Evolutionary conservation across 306 rosid species (phyloP).

Genomic region (Castanea sativa): DNA sequence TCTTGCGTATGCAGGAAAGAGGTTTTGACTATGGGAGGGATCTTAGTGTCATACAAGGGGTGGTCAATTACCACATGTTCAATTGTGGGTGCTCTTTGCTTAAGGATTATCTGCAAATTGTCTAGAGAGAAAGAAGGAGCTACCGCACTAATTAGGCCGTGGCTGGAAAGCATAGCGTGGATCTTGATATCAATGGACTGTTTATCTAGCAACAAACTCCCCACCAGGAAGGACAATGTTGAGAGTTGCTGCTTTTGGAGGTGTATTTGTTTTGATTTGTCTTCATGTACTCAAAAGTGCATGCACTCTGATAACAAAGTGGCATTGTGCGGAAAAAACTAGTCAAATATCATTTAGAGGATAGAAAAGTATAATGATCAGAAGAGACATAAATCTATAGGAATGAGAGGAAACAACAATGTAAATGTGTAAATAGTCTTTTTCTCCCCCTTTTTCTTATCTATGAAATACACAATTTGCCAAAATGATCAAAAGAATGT

Average conservation of each 20-base stretch:
- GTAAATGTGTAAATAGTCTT: not conserved
- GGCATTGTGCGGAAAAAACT: constrained; percentile 13
- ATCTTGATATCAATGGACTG: constrained; percentile 48
- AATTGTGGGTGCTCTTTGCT: constrained; percentile 59
- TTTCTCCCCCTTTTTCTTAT: no score
- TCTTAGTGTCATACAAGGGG: constrained; percentile 59
- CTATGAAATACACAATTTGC: not conserved
- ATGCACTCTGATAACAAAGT: constrained; percentile 13
- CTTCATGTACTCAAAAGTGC: constrained; percentile 22
- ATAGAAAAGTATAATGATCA: constrained; percentile 3
- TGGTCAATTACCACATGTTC: constrained; percentile 76
- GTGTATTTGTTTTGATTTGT: constrained; percentile 38
- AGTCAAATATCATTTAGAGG: not conserved
- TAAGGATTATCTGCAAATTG: constrained; percentile 59
- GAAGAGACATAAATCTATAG: constrained; percentile 2
- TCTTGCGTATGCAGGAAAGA: constrained; percentile 83
- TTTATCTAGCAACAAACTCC: constrained; percentile 42
- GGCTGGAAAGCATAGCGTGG: constrained; percentile 58
- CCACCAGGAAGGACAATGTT: constrained; percentile 50
- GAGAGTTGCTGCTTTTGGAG: constrained; percentile 59
- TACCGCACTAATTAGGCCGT: constrained; percentile 15
- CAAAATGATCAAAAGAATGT: not conserved
- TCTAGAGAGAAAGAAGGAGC: constrained; percentile 32
- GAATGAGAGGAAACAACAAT: not conserved
- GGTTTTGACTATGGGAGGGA: constrained; percentile 65